Base-by-base conservation (phyloP, 768 basidiomycete species). In the Phlebiopsis flavidoalba region DNA sequence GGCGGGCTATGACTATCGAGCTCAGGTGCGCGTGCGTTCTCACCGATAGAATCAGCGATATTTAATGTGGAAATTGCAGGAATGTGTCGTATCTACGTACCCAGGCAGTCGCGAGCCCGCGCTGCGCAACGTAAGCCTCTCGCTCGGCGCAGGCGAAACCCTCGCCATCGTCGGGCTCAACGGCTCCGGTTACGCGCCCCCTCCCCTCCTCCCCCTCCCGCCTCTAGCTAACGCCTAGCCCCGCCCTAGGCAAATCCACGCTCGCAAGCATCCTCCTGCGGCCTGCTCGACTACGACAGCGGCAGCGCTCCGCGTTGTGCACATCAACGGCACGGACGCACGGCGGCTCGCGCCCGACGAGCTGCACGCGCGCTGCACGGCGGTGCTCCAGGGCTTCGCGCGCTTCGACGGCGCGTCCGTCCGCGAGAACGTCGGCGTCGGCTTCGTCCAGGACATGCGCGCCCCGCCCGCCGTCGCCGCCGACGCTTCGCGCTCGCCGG, bases 91-190 rank as follows among this genome's bases (percentile, higher is more conserved):
- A 88, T n/a, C n/a, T 67, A 88, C 88, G 1, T 95, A 94, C 75
- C 93, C 91, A 8, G 91, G 89, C 33, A 79, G 80, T 65, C 76
- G 74, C 43, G 82, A 85, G 58, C 84, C 90, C 37, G 86, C 88
- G 36, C 72, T 95, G 50, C 79, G 76, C 63, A 78, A 91, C 67
- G 79, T 95, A 66, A 89, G 76, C 66, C 84, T 95, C 62, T 79
- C 77, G 24, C 76, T 95, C 48, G 75, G 83, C 58, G 76, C 91
- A 15, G 93, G 93, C 12, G 89, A 92, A 75, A 87, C 80, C 43
- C 80, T 95, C 53, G 93, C 93, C 12, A 87, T 95, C 61, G 93
- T 94, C 21, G 93, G 89, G 19, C 87, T 83, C 72, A 91, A 92
- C 57, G 89, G 90, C 64, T 92, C 89, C 64, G 90, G 90, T 82